Base-by-base conservation (phyloP, 345 rosid species). In the Pelargonium nanum region DNA sequence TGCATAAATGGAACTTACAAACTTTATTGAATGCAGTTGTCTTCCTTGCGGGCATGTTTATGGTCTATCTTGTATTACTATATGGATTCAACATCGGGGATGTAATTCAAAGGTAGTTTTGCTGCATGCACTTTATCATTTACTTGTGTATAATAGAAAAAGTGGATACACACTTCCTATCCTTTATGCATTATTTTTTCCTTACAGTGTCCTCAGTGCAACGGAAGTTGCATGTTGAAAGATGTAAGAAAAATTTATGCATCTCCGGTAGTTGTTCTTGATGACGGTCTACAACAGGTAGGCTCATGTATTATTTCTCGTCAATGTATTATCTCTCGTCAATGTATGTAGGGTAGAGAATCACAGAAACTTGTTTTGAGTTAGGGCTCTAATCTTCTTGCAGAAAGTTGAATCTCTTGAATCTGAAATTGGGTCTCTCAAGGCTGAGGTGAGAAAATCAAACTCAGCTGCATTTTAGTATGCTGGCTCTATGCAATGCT, bases 41-140 rank as follows among this genome's bases (percentile, higher is more conserved):
- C 91, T 87, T 72, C 90, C 86, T 62, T 87, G 94, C 64, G 90
- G 94, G 19, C 94, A 87, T 54, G 57, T 87, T 58, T 87, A 75
- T 76, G 95, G 95, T 24, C 75, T 76, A 52, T 77, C 82, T 25
- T 87, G 90, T 72, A 82, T 87, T 50, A 72, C 63, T 24, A 84
- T 70, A 61, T 87, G 95, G 95, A 59, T 84, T 55, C 67, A 68
- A 55, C 83, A 79, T 61, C 68, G 71, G 4, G 61, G 71, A 63
- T 70, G 77, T 55, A 68, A 63, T 2, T 79, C 76, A 17, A 87
- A 79, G 86, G 95, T 84, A 17, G 63, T 69, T 23, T 19, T 55
- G 72, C 56, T 53, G 67, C 25, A 24, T 60, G 40, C 32, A 30
- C 60, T 60, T 19, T 62, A 25, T 22, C n/a, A 17, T 52, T 24